phyloP scores from a whole-genome alignment of 768 basidiomycete genomes.

The Atractiella rhizophila region DNA sequence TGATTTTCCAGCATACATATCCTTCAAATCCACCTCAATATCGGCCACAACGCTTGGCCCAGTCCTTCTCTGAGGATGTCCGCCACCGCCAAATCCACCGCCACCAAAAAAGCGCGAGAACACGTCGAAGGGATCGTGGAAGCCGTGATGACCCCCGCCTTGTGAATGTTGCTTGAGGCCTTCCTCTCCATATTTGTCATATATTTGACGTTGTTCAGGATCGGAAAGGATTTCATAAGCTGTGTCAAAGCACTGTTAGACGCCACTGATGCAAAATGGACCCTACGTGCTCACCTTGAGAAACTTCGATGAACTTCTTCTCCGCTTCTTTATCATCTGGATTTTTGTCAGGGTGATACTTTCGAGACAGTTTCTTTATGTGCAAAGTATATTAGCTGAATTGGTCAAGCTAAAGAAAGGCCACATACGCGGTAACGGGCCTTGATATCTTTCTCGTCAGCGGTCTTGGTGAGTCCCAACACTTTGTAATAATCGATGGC shows the following conservation, averaged over 20 bases:
- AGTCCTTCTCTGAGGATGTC: constrained; percentile 18
- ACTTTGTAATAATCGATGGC: constrained; percentile 10
- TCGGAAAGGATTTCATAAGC: constrained; percentile 94
- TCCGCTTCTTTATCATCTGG: constrained; percentile 48
- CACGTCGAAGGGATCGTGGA: constrained; percentile 68
- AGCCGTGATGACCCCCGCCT: constrained; percentile 36
- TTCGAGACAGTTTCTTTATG: constrained; percentile 40
- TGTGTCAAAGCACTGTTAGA: constrained; percentile 4
- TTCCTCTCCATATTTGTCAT: constrained; percentile 85
- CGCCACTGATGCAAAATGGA: not conserved
- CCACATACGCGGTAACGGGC: not conserved
- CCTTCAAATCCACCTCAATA: constrained; percentile 16
- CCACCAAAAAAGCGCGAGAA: constrained; percentile 80
- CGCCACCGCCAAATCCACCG: constrained; percentile 19
- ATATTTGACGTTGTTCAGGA: constrained; percentile 65
- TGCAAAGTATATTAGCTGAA: not conserved
- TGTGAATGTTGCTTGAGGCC: constrained; percentile 64
- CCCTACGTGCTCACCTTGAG: constrained; percentile 36
- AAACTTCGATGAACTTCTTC: constrained; percentile 68
- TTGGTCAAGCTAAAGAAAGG: not conserved
- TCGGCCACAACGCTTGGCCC: constrained; percentile 23
- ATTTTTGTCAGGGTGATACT: constrained; percentile 89
- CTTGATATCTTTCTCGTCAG: not conserved
- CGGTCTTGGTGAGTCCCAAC: constrained; percentile 39
- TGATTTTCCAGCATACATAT: constrained; percentile 54